Evolutionary conservation across 2,329 filamentous ascomycete species (phyloP).

Genomic region (Eutypella sp.): DNA sequence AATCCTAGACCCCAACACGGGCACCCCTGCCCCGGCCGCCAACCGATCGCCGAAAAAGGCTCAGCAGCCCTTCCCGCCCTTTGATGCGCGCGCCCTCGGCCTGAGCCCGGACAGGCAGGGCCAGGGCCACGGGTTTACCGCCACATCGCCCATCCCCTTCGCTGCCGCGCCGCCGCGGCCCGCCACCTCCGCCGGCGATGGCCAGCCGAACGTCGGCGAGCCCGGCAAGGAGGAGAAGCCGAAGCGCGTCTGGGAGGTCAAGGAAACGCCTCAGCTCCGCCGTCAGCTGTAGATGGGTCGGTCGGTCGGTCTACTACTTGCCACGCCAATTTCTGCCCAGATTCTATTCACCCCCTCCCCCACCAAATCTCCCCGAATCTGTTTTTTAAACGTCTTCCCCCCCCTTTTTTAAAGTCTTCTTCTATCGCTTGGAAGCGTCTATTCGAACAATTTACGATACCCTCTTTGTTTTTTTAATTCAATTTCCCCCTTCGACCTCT

Average conservation of each 20-base stretch:
- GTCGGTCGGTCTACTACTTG: background rate
- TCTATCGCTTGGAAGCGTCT: background rate
- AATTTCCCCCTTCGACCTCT: no score
- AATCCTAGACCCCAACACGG: slow-evolving; percentile 21
- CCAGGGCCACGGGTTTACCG: slow-evolving; percentile 5
- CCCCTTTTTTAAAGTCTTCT: background rate
- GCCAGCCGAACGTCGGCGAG: no score
- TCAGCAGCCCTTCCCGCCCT: background rate
- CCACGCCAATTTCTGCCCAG: no score
- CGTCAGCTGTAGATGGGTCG: background rate
- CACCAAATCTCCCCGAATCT: no score
- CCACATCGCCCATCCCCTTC: background rate
- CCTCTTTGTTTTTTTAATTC: background rate
- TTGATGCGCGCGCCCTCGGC: background rate
- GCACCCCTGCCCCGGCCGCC: slow-evolving; percentile 5
- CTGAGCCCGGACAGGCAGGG: background rate
- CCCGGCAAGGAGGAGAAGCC: background rate
- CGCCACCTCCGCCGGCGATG: background rate
- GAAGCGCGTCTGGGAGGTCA: background rate
- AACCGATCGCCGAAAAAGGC: no score
- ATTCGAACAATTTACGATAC: background rate
- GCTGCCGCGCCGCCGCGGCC: background rate
- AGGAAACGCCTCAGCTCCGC: background rate
- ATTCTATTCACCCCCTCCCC: no score
- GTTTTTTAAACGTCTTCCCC: background rate